These are phyloP conservation scores for Sechiopsis laciniata DNA, from an alignment of 306 rosid species.

Conservation along the genomic window DNA sequence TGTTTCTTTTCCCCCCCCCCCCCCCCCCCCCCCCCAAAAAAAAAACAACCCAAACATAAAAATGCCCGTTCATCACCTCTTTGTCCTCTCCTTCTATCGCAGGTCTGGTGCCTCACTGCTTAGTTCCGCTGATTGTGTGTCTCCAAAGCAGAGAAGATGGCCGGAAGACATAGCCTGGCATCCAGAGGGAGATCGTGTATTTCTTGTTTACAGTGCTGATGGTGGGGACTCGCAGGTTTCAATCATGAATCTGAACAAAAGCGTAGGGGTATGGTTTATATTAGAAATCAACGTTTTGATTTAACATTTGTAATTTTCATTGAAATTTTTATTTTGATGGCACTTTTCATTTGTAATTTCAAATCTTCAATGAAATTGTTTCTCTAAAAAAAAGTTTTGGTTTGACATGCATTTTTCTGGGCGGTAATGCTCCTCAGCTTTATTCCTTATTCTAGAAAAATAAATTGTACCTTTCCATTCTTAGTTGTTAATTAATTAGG, in stretches of 20 bases:
- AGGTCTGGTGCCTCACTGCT: constrained; percentile 77
- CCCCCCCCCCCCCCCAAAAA: no score
- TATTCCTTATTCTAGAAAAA: neutral
- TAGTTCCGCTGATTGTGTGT: constrained; percentile 55
- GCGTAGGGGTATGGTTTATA: constrained; percentile 51
- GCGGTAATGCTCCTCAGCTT: constrained; percentile 1
- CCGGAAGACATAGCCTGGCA: constrained; percentile 94
- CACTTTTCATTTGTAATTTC: no score
- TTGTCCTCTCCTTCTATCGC: constrained; percentile 26
- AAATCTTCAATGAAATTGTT: no score
- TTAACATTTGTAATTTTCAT: no score
- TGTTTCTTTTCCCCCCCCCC: no score
- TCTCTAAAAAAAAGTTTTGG: neutral
- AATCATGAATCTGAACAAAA: constrained; percentile 50
- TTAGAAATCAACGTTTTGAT: neutral
- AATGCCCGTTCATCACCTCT: neutral
- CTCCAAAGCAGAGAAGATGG: constrained; percentile 81
- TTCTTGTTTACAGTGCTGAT: constrained; percentile 82
- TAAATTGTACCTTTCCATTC: neutral
- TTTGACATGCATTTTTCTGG: constrained; percentile 2
- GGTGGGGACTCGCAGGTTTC: constrained; percentile 81
- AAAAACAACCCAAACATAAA: neutral
- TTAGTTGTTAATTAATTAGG: neutral
- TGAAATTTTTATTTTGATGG: no score
- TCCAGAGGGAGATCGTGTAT: constrained; percentile 67